Percentiles rank a stretch among this genome's conserved stretches.
Conservation (phyloP, 2,329 filamentous ascomycete species). For the Aspergillus candidus region DNA sequence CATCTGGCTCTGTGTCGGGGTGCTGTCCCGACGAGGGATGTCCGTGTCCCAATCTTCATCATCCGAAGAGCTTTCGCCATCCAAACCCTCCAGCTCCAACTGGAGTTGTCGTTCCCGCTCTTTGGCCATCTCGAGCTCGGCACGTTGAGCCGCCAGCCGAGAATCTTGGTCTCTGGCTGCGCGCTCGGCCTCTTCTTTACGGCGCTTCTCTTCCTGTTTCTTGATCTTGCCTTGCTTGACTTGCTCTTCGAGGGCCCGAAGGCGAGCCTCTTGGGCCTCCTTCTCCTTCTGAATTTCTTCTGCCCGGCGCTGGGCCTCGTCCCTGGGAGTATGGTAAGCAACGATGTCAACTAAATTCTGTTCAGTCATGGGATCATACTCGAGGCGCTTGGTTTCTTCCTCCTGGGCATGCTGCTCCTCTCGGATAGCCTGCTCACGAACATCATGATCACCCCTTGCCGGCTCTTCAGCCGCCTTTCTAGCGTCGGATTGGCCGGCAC, state of each 20-base stretch:
- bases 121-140: conserved; percentile 85
- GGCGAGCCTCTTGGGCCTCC: conserved; percentile 71
- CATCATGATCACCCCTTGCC: conserved; percentile 59
- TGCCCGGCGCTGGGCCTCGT: conserved; percentile 68
- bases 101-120: conserved; percentile 87
- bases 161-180: conserved; percentile 85
- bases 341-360: background rate
- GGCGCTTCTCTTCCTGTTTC: conserved; percentile 93
- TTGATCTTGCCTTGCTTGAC: conserved; percentile 88
- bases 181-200: conserved; percentile 78
- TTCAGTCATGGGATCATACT: conserved; percentile 57
- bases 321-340: conserved; percentile 45
- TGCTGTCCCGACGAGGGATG: conserved; percentile 57
- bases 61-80: conserved; percentile 71
- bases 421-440: conserved; percentile 45
- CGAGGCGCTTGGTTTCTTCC: conserved; percentile 65
- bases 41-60: conserved; percentile 67
- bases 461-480: conserved; percentile 50
- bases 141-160: conserved; percentile 74
- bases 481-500: conserved; percentile 52
- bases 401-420: conserved; percentile 72
- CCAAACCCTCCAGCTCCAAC: conserved; percentile 73
- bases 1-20: conserved; percentile 53
- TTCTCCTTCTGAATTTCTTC: conserved; percentile 74
- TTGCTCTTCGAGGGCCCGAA: conserved; percentile 88